Base-by-base conservation (phyloP, 257 asterid species). In the Lithospermum erythrorhizon region DNA sequence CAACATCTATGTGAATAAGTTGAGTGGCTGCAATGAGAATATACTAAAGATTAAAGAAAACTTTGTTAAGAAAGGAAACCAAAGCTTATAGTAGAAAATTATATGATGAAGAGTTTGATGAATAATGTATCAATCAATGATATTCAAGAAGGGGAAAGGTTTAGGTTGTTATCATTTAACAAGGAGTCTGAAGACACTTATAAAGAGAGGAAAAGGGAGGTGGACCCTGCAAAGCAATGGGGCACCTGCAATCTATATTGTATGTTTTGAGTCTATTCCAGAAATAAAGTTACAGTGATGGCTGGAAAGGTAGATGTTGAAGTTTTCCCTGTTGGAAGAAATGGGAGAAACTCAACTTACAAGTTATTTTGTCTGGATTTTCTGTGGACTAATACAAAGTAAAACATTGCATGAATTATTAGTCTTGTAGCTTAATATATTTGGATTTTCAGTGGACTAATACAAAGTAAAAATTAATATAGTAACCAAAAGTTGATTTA, bases 221-320 rank as follows among this genome's bases (percentile, higher is more conserved):
- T 51, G 75, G 79, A 59, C 70, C 67, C 65, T 60, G 2, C 17
- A 64, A 61, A 61, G 83, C 74, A 74, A 71, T 77, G 90, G 84
- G 80, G 60, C 75, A 57, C 67, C 71, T 41, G 49, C 17, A 41
- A 41, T 41, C 17, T 41, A 41, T 14, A 35, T 9, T 35, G 47
- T 35, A 41, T 41, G 4, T 41, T 35, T 41, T 13, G 18, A 8
- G 49, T 41, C 4, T 41, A 13, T 11, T 13, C 17, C 49, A 41
- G 18, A 41, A 41, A 41, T 41, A 41, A 41, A 41, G 4, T 41
- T 41, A 41, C 49, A 41, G 49, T 41, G 47, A 35, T 35, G 47
- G 47, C 14, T 27, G 13, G 18, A 41, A 41, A 41, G 49, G 15
- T 41, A 41, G 49, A 41, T 8, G 49, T 14, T 41, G 49, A 41